phyloP scores from a whole-genome alignment of 148 eudicot genomes.

The Persicaria tinctoria region DNA sequence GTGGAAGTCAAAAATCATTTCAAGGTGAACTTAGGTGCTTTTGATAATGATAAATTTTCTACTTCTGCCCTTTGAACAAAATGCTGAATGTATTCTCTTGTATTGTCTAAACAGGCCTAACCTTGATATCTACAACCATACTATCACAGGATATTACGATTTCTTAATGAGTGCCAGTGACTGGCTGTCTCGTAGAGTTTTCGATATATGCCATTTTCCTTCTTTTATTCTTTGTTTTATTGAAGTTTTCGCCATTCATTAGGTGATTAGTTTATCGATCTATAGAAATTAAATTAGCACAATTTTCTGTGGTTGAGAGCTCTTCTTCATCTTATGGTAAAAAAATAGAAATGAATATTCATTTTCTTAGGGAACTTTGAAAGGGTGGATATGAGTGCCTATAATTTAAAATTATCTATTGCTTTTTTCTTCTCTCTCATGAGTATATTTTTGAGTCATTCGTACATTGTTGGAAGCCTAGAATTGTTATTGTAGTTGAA shows the following conservation, averaged over 20 bases:
- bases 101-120: conserved; percentile 30
- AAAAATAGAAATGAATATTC: neutral
- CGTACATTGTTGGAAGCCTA: neutral
- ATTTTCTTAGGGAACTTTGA: neutral
- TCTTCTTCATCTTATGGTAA: neutral
- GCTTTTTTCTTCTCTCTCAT: neutral
- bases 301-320: neutral
- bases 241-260: neutral
- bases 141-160: conserved; percentile 38
- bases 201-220: conserved; percentile 54
- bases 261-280: neutral
- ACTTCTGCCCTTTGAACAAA: conserved; percentile 3
- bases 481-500: neutral
- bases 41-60: neutral
- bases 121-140: conserved; percentile 33
- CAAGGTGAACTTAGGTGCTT: conserved; percentile 36
- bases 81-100: neutral
- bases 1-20: conserved; percentile 35
- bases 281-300: neutral
- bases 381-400: neutral
- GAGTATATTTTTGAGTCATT: neutral
- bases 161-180: conserved; percentile 64
- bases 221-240: neutral
- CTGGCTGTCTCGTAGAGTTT: conserved; percentile 81
- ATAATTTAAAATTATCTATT: neutral